Conservation (phyloP, 305 asterid species). For the Striga hermonthica region DNA sequence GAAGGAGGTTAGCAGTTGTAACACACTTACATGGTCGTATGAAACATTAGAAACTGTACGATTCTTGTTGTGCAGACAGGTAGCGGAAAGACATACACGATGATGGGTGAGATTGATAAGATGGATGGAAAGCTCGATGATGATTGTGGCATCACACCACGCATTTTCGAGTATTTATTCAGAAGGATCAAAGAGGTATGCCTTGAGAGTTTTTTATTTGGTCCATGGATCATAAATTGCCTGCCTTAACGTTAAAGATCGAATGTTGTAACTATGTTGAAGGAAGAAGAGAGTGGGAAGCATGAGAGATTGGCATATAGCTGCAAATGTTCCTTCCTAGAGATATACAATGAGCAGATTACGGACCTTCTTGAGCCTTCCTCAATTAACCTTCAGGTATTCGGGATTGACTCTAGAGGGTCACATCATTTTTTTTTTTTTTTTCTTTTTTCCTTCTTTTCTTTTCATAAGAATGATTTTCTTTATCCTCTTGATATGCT, state of each 20-base stretch:
- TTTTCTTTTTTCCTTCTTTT: background rate
- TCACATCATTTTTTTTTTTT: background rate
- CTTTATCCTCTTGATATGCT: constrained; percentile 24
- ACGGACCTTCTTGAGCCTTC: constrained; percentile 91
- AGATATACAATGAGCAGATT: constrained; percentile 87
- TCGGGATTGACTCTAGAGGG: constrained; percentile 11
- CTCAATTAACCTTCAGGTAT: constrained; percentile 71
- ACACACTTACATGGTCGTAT: constrained; percentile 7
- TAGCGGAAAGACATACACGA: constrained; percentile 84
- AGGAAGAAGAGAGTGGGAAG: constrained; percentile 75
- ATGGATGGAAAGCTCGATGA: constrained; percentile 53
- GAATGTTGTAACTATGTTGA: constrained; percentile 29
- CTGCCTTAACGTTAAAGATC: constrained; percentile 11
- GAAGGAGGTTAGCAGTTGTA: constrained; percentile 22
- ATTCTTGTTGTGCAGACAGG: constrained; percentile 57
- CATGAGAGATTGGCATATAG: constrained; percentile 61
- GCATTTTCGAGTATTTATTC: constrained; percentile 69
- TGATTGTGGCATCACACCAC: constrained; percentile 76
- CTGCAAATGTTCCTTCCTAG: constrained; percentile 86
- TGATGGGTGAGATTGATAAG: constrained; percentile 76
- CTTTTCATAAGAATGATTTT: background rate
- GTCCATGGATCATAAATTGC: constrained; percentile 4
- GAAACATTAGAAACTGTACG: constrained; percentile 14
- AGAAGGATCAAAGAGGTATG: constrained; percentile 65
- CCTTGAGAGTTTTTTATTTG: constrained; percentile 4